phyloP scores from a whole-genome alignment of 2,329 filamentous ascomycete genomes.

The Tolypocladium ophioglossoides region DNA sequence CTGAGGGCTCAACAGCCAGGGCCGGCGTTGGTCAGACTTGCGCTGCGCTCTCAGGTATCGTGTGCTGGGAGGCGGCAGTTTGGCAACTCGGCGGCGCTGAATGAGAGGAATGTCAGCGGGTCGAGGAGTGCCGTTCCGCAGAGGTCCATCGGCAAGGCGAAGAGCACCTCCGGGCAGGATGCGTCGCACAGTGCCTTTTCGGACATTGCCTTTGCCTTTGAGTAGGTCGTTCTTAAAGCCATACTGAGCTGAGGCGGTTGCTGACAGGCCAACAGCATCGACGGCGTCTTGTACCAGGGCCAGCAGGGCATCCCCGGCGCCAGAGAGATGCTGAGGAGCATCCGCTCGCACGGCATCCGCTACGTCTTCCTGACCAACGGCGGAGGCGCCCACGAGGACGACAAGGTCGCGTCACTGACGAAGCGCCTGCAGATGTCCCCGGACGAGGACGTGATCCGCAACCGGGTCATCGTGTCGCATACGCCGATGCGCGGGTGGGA shows the following conservation, averaged over 20 bases:
- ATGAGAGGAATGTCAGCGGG: background rate
- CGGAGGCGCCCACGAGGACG: constrained; percentile 67
- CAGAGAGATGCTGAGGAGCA: constrained; percentile 57
- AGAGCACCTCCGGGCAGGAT: background rate
- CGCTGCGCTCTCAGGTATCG: background rate
- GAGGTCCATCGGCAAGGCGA: background rate
- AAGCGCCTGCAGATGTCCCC: constrained; percentile 19
- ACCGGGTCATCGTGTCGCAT: constrained; percentile 62
- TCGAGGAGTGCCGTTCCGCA: background rate
- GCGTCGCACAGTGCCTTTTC: constrained; percentile 13
- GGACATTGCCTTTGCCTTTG: constrained; percentile 26
- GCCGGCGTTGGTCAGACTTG: background rate
- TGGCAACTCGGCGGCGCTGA: background rate
- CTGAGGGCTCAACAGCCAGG: background rate
- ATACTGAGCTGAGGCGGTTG: background rate
- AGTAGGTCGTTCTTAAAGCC: constrained; percentile 14
- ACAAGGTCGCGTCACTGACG: constrained; percentile 22
- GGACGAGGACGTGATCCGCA: constrained; percentile 22
- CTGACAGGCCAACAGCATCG: constrained; percentile 44
- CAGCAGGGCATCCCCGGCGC: constrained; percentile 72
- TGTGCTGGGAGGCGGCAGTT: background rate
- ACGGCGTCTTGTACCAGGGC: constrained; percentile 87
- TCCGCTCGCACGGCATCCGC: constrained; percentile 67
- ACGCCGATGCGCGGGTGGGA: constrained; percentile 65
- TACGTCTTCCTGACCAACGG: constrained; percentile 96